Evolutionary conservation across 257 asterid species (phyloP), one percentile per base, ranked within the genome.

Genomic region (Ophiorrhiza pumila): DNA sequence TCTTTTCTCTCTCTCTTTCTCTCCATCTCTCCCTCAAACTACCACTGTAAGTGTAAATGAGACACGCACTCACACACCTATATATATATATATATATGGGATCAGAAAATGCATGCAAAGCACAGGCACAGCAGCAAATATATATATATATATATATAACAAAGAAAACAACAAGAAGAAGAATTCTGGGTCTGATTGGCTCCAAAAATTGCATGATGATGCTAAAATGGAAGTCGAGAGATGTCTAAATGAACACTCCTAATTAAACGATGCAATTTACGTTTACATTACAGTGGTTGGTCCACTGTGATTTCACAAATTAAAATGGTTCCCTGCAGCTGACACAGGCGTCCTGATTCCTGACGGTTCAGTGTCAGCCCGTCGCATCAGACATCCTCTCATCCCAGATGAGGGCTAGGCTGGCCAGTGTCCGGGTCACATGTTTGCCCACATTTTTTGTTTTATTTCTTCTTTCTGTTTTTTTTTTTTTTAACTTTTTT

Each of bases 361-460:
- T 23, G 71, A 62, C 52, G 47, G 47, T 49, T 32, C 70, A 39
- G 61, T 20, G 69, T 58, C 63, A 57, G 74, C n/a, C 55, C 63
- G 61, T 75, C 74, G 56, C 79, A 23, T 75, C 70, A 68, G 74
- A 17, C 74, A 67, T 57, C 74, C 61, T 59, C 69, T 68, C 79
- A 68, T 5, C 62, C 23, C 49, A 18, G 17, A 50, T n/a, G 50
- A 8, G 46, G 46, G 46, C 11, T 12, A 4, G 23, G 22, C 52
- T 65, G 55, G 7, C 67, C n/a, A n/a, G n/a, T 65, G 68, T 20
- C 8, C 6, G 31, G 22, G 61, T 67, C 69, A 57, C 69, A 23
- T 57, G 63, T 35, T 49, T 68, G n/a, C 64, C 0, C 41, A 47
- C 31, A 10, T 4, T 23, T 29, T 34, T 2, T 34, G 17, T 53